Evolutionary conservation across 768 basidiomycete species (phyloP), one percentile per base, ranked within the genome.

Genomic region (Lentinula aciculospora): DNA sequence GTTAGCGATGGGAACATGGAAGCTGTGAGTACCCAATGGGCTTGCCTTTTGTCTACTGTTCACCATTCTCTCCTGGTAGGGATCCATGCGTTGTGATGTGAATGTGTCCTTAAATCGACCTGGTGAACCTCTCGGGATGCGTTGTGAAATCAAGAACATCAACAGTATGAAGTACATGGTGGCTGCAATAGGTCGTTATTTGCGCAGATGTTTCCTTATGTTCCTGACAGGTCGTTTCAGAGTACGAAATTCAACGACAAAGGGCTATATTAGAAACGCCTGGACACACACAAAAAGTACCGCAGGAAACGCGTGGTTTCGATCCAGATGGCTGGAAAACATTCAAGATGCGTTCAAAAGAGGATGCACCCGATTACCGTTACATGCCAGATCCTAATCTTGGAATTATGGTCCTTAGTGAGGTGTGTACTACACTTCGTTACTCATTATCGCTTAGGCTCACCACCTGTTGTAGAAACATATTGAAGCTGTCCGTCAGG

Each of bases 341-440:
- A 0, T 94, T 84, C 71, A 80, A 76, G 31, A 71, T 98, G 40
- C 80, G 97, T 40, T 85, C 83, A 46, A 98, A 99, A 71, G 97
- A 97, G 64, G 90, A 94, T 63, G 88, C 94, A 0, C 93, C 91
- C 1, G 97, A 99, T 69, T 99, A 98, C 69, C 82, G 91, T 17
- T 98, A 98, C 73, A 96, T 99, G 92, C 97, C 97, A 0, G 97
- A 99, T 68, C 86, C 93, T 0, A 98, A 98, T 68, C 72, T 98
- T 1, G 93, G 94, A 0, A 81, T 85, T 0, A 72, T 98, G 4
- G 66, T 82, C 31, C 65, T 90, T 6, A 78, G 78, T 57, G 67
- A 81, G 59, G 85, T 82, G 58, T 64, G 63, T 61, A 49, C 65
- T 15, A 44, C 23, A 49, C 61, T 32, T 2, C 57, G 44, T 46